Evolutionary conservation across 257 asterid genomes (phyloP).

Genomic region (Lycium ferocissimum): DNA sequence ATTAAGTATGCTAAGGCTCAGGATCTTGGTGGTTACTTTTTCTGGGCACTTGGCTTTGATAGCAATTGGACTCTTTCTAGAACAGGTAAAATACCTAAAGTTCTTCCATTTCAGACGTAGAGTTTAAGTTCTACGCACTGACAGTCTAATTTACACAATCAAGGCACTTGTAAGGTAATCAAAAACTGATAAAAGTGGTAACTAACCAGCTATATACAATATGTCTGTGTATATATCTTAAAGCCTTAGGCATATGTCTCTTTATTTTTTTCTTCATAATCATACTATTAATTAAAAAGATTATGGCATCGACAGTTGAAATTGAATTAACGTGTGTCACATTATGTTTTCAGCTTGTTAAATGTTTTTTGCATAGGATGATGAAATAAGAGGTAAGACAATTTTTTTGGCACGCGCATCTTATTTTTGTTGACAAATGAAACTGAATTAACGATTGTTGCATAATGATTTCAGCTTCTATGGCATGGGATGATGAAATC

Average conservation of each 20-base stretch:
- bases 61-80: slow-evolving; percentile 63
- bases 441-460: not conserved
- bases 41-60: slow-evolving; percentile 72
- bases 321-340: no score
- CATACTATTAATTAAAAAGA: not conserved
- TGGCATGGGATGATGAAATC: slow-evolving; percentile 59
- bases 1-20: slow-evolving; percentile 56
- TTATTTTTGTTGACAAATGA: not conserved
- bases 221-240: not conserved
- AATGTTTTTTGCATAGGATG: no score
- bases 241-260: not conserved
- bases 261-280: not conserved
- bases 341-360: no score
- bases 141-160: not conserved
- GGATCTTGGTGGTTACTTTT: slow-evolving; percentile 75
- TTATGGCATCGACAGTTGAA: not conserved
- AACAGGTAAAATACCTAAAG: slow-evolving; percentile 48
- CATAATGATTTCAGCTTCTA: slow-evolving; percentile 52
- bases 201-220: not conserved
- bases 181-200: not conserved
- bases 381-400: no score
- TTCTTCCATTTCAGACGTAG: no score
- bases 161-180: not conserved
- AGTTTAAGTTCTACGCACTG: no score
- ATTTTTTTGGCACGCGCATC: no score